Percentiles rank a stretch among this genome's conserved stretches.
phyloP scores from a whole-genome alignment of 768 basidiomycete genomes.

The Fistulinella prunicolor region DNA sequence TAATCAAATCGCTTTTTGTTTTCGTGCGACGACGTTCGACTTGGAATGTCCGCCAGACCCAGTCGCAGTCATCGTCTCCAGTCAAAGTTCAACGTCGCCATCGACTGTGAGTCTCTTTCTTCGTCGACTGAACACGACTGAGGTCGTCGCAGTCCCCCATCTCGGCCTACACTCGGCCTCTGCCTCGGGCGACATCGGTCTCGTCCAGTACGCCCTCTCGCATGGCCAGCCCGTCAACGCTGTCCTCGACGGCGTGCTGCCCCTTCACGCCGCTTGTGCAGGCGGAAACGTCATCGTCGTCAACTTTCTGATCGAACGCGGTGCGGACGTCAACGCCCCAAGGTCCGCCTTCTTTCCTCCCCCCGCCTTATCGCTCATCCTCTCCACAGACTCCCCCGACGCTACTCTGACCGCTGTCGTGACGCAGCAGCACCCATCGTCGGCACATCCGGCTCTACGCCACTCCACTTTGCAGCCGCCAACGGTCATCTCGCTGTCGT shows the following conservation, averaged over 20 bases:
- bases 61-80: constrained; percentile 40
- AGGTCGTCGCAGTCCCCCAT: constrained; percentile 53
- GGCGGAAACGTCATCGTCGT: constrained; percentile 90
- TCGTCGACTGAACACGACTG: neutral
- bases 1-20: constrained; percentile 10
- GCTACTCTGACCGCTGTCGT: constrained; percentile 69
- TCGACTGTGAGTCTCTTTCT: constrained; percentile 43
- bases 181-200: constrained; percentile 83
- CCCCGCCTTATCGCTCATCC: constrained; percentile 11
- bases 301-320: constrained; percentile 81
- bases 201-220: constrained; percentile 88
- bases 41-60: constrained; percentile 11
- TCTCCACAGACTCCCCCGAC: constrained; percentile 57
- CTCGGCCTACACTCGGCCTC: constrained; percentile 77
- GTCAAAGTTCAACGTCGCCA: constrained; percentile 51
- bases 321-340: constrained; percentile 98
- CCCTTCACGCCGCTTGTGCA: constrained; percentile 91
- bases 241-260: constrained; percentile 93
- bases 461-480: constrained; percentile 95
- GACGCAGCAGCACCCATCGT: constrained; percentile 68
- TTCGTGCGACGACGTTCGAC: constrained; percentile 2
- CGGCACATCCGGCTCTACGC: constrained; percentile 85
- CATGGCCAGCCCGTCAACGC: constrained; percentile 97
- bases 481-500: constrained; percentile 85
- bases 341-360: constrained; percentile 48